These are phyloP conservation scores for Barnettozyma salicaria DNA, from an alignment of 805 yeast genomes.

Conservation along the genomic window DNA sequence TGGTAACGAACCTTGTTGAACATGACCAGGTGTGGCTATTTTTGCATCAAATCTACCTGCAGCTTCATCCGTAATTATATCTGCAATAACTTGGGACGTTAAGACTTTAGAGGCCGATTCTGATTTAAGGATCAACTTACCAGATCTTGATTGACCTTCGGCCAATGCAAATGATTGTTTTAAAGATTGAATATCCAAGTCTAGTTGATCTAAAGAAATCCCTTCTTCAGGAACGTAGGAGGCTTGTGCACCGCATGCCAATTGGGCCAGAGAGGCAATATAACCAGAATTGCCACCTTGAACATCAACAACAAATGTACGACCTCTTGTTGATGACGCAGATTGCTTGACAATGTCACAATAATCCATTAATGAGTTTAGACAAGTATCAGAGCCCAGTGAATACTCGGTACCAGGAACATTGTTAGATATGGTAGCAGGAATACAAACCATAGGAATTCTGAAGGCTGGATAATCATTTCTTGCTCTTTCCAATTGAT, in stretches of 20 bases:
- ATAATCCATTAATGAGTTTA: slow-evolving; percentile 62
- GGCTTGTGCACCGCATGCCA: slow-evolving; percentile 68
- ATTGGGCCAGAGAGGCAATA: slow-evolving; percentile 62
- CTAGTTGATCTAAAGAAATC: slow-evolving; percentile 51
- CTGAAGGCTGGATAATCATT: slow-evolving; percentile 60
- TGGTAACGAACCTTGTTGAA: slow-evolving; percentile 79
- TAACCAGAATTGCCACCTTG: slow-evolving; percentile 86
- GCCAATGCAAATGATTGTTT: slow-evolving; percentile 54
- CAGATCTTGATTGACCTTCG: slow-evolving; percentile 60
- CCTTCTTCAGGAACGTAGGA: slow-evolving; percentile 75
- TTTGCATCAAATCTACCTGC: slow-evolving; percentile 66
- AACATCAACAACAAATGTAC: slow-evolving; percentile 76
- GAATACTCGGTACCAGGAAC: slow-evolving; percentile 82
- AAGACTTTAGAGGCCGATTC: slow-evolving; percentile 69
- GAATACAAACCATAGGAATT: slow-evolving; percentile 72
- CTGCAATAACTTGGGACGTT: slow-evolving; percentile 62
- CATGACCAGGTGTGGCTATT: slow-evolving; percentile 82
- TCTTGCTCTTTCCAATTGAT: slow-evolving; percentile 58
- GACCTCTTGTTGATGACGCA: slow-evolving; percentile 71
- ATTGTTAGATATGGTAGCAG: slow-evolving; percentile 75
- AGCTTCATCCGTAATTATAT: slow-evolving; percentile 55
- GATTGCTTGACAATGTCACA: slow-evolving; percentile 77
- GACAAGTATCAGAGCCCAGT: slow-evolving; percentile 68
- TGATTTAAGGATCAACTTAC: slow-evolving; percentile 62
- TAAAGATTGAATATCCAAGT: slow-evolving; percentile 58